phyloP scores from a whole-genome alignment of 176 grass and related monocot genomes.

The Rhynchospora breviuscula region DNA sequence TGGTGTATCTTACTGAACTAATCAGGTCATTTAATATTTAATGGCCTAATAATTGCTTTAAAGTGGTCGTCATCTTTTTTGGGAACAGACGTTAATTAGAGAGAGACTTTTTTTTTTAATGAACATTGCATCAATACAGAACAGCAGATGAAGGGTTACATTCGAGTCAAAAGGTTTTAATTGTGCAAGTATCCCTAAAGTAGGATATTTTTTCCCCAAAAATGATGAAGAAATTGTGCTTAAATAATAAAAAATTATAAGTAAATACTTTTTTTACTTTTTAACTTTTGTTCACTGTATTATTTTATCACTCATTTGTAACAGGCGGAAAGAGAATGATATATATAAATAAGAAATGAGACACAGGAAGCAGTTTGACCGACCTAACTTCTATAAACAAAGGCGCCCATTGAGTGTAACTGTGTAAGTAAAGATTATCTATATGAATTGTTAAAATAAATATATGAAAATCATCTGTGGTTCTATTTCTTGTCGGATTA shows the following conservation, averaged over 20 bases:
- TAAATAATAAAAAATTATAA: too few species aligned
- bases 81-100: not conserved
- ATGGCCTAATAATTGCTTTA: not conserved
- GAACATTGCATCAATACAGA: not conserved
- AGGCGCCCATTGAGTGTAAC: not conserved
- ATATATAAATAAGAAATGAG: too few species aligned
- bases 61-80: not conserved
- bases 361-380: too few species aligned
- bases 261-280: too few species aligned
- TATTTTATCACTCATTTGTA: too few species aligned
- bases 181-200: not conserved
- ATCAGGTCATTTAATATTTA: not conserved
- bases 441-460: not conserved
- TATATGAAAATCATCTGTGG: too few species aligned
- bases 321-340: too few species aligned
- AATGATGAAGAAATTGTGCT: not conserved
- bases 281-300: too few species aligned
- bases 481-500: not conserved
- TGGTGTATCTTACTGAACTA: not conserved
- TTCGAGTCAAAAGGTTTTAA: not conserved
- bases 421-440: not conserved
- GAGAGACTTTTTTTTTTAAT: not conserved
- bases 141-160: not conserved
- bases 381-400: not conserved
- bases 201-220: not conserved